Conservation (phyloP, 305 asterid genomes). For the Fraxinus sp. region DNA sequence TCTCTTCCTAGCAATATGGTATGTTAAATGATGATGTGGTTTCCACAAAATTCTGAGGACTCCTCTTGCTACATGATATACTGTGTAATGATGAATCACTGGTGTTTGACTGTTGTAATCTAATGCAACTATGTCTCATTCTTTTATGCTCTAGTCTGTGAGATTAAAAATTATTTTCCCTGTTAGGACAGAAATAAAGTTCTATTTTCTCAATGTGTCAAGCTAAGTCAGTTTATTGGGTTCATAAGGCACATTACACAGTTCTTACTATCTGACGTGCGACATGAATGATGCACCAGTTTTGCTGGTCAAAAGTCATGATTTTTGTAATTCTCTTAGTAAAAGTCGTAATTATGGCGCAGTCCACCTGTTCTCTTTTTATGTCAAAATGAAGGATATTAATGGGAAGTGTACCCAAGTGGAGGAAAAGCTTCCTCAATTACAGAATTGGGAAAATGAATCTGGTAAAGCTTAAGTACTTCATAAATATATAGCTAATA, state of each 20-base stretch:
- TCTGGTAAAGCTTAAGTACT: not conserved
- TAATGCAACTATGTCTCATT: not conserved
- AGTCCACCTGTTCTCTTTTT: not conserved
- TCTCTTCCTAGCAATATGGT: constrained; percentile 17
- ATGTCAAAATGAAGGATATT: not conserved
- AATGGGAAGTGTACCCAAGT: not conserved
- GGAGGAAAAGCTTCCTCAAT: not conserved
- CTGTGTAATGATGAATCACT: not conserved
- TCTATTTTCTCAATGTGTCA: constrained; percentile 9
- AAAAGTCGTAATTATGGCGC: not conserved
- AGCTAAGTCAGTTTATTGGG: constrained; percentile 10
- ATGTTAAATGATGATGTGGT: constrained; percentile 1
- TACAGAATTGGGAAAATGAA: not conserved
- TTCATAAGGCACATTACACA: constrained; percentile 3
- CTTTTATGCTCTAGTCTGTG: not conserved
- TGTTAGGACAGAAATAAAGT: not conserved
- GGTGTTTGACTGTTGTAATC: constrained; percentile 1
- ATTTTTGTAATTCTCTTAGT: not conserved
- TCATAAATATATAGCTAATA: not conserved
- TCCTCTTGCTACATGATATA: not conserved
- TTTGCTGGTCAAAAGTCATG: not conserved
- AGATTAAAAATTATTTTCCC: not conserved
- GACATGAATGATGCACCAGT: not conserved
- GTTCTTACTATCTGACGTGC: not conserved
- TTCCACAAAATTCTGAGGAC: constrained; percentile 13